Percentiles rank a stretch among this genome's conserved stretches.
These are phyloP conservation scores for Chlamydomonas sphaeroides DNA, from an alignment of 139 green algal species.

Conservation along the genomic window DNA sequence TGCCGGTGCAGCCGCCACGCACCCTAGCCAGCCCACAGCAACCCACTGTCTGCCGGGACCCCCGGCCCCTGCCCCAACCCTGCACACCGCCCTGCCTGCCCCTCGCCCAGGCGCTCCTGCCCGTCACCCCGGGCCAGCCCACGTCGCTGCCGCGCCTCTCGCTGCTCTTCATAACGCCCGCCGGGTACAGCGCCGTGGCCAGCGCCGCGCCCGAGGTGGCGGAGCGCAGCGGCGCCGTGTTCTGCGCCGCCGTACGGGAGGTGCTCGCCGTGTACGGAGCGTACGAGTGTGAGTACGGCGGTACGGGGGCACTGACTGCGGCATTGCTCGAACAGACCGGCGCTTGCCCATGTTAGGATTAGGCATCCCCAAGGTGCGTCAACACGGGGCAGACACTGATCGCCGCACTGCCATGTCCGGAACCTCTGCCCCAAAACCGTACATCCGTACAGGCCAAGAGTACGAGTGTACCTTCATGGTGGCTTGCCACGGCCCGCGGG, in stretches of 20 bases:
- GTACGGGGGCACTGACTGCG: too few species aligned
- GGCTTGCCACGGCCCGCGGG: slow-evolving; percentile 29
- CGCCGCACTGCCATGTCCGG: too few species aligned
- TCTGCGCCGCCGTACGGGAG: slow-evolving; percentile 39
- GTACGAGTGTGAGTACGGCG: slow-evolving; percentile 63
- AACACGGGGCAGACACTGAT: too few species aligned
- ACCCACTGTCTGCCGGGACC: too few species aligned
- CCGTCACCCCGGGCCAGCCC: not conserved
- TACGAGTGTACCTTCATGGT: slow-evolving; percentile 62
- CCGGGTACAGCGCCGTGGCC: not conserved
- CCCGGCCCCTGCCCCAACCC: not conserved
- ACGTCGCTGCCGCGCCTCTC: not conserved
- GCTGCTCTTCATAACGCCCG: slow-evolving; percentile 30
- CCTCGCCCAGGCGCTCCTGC: not conserved
- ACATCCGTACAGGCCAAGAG: too few species aligned
- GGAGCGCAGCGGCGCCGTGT: slow-evolving; percentile 45
- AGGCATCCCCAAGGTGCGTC: too few species aligned
- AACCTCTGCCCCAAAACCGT: too few species aligned
- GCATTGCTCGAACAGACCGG: too few species aligned
- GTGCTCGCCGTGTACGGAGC: slow-evolving; percentile 39
- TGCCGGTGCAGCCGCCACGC: too few species aligned
- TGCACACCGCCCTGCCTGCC: not conserved
- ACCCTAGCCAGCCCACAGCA: too few species aligned
- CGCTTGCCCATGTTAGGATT: too few species aligned
- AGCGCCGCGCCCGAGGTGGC: not conserved